A percentile compares a stretch with the other conserved stretches of the same genome.
phyloP scores from a whole-genome alignment of 805 yeast species.

The Peterozyma xylosa region DNA sequence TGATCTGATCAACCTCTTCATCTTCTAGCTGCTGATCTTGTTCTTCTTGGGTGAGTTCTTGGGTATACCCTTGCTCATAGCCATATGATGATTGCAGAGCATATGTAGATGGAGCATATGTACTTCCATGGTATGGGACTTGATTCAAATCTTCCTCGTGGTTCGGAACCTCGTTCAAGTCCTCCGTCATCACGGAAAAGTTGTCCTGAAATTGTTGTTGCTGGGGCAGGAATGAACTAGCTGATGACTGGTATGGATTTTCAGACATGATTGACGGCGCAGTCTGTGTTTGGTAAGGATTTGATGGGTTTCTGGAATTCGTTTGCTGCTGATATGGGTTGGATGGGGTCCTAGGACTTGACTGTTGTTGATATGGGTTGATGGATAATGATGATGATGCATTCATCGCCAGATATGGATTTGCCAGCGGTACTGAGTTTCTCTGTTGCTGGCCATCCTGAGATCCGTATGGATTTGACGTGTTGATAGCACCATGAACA shows the following conservation, averaged over 20 bases:
- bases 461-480: not conserved
- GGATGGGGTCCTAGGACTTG: not conserved
- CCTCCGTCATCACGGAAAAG: conserved; percentile 1
- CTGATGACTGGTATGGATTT: not conserved
- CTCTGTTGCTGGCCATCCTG: not conserved
- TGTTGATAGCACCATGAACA: too few relatives aligned
- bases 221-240: conserved; percentile 2
- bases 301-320: not conserved
- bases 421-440: not conserved
- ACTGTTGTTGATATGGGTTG: not conserved
- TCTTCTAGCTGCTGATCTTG: conserved; percentile 54
- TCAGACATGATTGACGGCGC: not conserved
- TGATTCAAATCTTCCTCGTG: conserved; percentile 30
- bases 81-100: not conserved
- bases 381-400: not conserved
- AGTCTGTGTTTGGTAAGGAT: not conserved
- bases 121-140: conserved; percentile 3
- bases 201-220: conserved; percentile 3
- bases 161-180: conserved; percentile 7
- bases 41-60: conserved; percentile 28
- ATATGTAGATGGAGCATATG: too few relatives aligned
- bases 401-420: not conserved
- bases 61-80: conserved; percentile 11
- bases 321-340: not conserved
- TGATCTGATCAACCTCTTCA: conserved; percentile 82